Base-by-base conservation (phyloP, 495 filamentous ascomycete species). In the Viridothelium virens region DNA sequence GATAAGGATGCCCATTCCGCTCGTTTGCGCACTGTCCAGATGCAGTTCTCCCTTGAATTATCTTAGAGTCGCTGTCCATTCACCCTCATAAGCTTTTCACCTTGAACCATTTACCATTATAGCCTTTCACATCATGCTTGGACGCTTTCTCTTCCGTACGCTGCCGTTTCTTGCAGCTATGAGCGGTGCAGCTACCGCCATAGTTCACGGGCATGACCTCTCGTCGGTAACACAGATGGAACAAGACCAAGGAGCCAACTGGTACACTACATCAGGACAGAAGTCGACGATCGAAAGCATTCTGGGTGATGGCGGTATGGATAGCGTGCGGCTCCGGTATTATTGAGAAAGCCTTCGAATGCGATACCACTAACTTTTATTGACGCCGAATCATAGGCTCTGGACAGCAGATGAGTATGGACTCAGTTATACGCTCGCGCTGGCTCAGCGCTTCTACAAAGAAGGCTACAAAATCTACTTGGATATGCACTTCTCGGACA, bases 401-500 rank as follows among this genome's bases (percentile, higher is more conserved):
- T 59, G 53, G 53, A 59, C 53, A 10, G 53, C 53, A 10, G 53
- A 59, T 9, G 77, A 79, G 62, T 91, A 90, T 72, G 82, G 87
- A 70, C 73, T 90, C 12, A 83, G 81, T 47, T 91, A 92, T 75
- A 89, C 89, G 69, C 64, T 92, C 69, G 73, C 83, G 65, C 79
- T 91, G 14, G 89, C 84, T 14, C 77, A 81, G 71, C 78, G 89
- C 56, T 84, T 86, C 14, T 82, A 86, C 69, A 82, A 80, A n/a
- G 84, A 80, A 5, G 87, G 88, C 0, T 76, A 90, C 63, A 77
- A 75, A 0, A 80, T 90, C 12, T 89, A 88, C 69, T 74, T 91
- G 63, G 85, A 92, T 73, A 76, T 91, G 65, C 87, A 91, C 75
- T 85, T 84, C 66, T 85, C 82, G 72, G 86, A 91, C 77, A 89